Base-by-base conservation (phyloP, 2,329 filamentous ascomycete genomes). In the Colletotrichum higginsianum region DNA sequence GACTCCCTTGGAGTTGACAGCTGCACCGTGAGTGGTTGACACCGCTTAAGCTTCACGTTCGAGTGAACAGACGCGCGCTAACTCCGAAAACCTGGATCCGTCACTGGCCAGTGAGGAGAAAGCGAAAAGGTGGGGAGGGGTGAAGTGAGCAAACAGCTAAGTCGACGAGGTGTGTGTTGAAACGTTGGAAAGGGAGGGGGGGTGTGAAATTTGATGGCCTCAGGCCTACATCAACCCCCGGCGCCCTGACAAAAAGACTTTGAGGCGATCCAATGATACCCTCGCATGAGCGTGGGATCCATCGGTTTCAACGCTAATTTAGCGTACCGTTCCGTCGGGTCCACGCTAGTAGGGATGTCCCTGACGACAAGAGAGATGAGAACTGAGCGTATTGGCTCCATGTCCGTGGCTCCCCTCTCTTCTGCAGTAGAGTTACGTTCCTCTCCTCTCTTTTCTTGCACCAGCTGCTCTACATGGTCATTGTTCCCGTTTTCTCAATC, bases 31-130 rank as follows among this genome's bases (percentile, higher is more conserved):
- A 64, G 52, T 68, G 58, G 68, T 60, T 60, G 52, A 53, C 49
- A 44, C 50, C 60, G 68, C 64, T 68, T 68, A 71, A 49, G 18
- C 65, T 68, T 64, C 58, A 42, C 53, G 50, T 44, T 46, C 4
- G 61, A 63, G 49, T 42, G 40, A 63, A 63, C 61, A 63, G 61
- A 63, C 61, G 61, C 61, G 61, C 61, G 61, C 61, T 63, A 63
- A 63, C 47, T 63, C 61, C 38, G 61, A 63, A 55, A 16, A 46
- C 38, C 3, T 8, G 49, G 21, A 46, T 55, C 61, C 38, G 61
- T 26, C 23, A 35, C 35, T 63, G 40, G 18, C 61, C 61, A 63
- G 18, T 55, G 12, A 63, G 40, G 16, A 55, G 40, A 46, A 38
- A 23, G 21, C 2, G 3, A 30, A 4, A 6, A 46, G 35, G 49